Evolutionary conservation across 257 asterid genomes (phyloP), one percentile per base, ranked within the genome.

Genomic region (Verbena officinalis): DNA sequence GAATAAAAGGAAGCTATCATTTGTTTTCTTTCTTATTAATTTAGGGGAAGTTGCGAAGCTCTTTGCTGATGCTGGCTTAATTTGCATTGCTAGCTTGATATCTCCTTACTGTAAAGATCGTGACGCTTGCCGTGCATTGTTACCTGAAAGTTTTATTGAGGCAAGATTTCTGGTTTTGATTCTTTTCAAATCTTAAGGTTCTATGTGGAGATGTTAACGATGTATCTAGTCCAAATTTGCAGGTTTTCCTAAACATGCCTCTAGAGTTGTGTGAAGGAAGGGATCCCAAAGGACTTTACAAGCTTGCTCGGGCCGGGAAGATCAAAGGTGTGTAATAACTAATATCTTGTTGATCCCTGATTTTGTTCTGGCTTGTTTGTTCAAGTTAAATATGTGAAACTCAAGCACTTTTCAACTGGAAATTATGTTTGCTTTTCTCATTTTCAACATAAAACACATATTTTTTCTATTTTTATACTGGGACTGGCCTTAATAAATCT

Each of bases 271-370:
- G 98, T 54, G 98, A 92, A 82, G 88, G 67, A 66, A 85, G 98
- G 75, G 98, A 92, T 62, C 97, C 97, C 42, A 92, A 92, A 77
- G 98, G 98, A 63, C 98, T 92, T 20, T 92, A 92, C 89, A 92
- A 92, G 82, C 97, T 87, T 53, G 97, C 98, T 62, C 85, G 98
- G 59, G 95, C 95, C 3, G 98, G 98, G 65, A 92, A 87, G 81
- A 80, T 92, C 73, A 87, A 87, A 87, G 97, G 98, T 88, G 49
- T 24, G 44, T 66, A 6, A 27, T 2, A 27, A 27, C 33, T 2
- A 27, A 4, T 24, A 24, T 64, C 58, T 39, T 4, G 40, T 1
- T 51, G 20, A 16, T 53, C 62, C 17, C 17, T 5, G 11, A 43
- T 0, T n/a, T n/a, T n/a, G n/a, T n/a, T n/a, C n/a, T n/a, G n/a